Conservation (phyloP, 192 early-diverging fungal genomes). For the Lobosporangium transversale region DNA sequence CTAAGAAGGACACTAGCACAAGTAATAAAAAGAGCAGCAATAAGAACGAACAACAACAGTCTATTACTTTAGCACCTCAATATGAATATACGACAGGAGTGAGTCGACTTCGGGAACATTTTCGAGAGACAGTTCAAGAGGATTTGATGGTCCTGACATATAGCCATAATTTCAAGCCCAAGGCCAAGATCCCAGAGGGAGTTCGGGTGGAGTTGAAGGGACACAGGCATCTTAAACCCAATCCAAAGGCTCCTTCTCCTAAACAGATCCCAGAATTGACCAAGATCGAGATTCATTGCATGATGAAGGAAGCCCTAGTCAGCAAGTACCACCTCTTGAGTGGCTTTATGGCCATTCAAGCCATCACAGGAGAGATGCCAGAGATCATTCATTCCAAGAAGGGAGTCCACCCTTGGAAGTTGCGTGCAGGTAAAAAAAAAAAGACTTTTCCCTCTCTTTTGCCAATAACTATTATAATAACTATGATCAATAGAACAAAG, state of each 20-base stretch:
- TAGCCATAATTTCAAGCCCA: constrained; percentile 56
- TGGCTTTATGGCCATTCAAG: constrained; percentile 92
- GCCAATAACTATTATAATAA: too few relatives aligned
- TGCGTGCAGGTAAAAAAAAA: constrained; percentile 72
- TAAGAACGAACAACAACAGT: background rate
- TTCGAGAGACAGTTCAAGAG: constrained; percentile 56
- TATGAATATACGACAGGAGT: constrained; percentile 36
- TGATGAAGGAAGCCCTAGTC: constrained; percentile 83
- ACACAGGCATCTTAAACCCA: constrained; percentile 63
- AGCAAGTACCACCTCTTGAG: constrained; percentile 92
- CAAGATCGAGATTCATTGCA: constrained; percentile 86
- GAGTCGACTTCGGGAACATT: constrained; percentile 60
- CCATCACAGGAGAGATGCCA: constrained; percentile 84
- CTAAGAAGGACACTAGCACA: background rate
- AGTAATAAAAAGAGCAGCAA: background rate
- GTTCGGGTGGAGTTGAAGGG: constrained; percentile 52
- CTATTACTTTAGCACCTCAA: constrained; percentile 9
- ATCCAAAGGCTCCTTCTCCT: constrained; percentile 66
- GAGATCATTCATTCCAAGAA: constrained; percentile 83
- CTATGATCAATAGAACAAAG: background rate
- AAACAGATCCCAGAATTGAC: constrained; percentile 72
- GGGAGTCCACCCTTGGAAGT: constrained; percentile 85
- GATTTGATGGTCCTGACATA: constrained; percentile 67
- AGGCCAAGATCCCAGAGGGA: constrained; percentile 47
- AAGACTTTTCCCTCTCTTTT: too few relatives aligned